Percentiles rank a stretch among this genome's conserved stretches.
Conservation (phyloP, 495 filamentous ascomycete genomes). For the Tuber umbilicatum region DNA sequence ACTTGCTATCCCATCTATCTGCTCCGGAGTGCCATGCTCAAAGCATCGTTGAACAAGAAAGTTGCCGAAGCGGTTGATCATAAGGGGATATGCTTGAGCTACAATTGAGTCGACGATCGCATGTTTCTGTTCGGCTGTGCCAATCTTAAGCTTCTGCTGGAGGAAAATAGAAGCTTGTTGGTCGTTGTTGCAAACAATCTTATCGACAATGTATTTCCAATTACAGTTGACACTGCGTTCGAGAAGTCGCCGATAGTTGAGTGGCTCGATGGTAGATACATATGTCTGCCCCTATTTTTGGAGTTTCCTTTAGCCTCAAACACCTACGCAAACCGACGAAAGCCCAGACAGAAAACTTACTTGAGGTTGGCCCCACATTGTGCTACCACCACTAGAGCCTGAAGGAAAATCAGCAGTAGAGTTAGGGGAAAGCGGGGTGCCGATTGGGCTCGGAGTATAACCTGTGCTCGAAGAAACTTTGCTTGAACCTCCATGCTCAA, state of each 20-base stretch:
- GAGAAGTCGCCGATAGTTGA: slow-evolving; percentile 91
- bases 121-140: slow-evolving; percentile 89
- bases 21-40: slow-evolving; percentile 92
- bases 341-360: slow-evolving; percentile 48
- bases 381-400: slow-evolving; percentile 32
- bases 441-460: slow-evolving; percentile 66
- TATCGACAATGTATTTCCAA: slow-evolving; percentile 99
- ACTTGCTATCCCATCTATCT: slow-evolving; percentile 90
- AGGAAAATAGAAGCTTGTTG: slow-evolving; percentile 98
- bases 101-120: slow-evolving; percentile 96
- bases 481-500: slow-evolving; percentile 44
- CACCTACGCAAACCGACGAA: not conserved
- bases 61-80: slow-evolving; percentile 98
- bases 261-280: slow-evolving; percentile 78
- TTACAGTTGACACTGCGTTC: slow-evolving; percentile 96
- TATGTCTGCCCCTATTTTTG: slow-evolving; percentile 61
- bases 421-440: slow-evolving; percentile 74
- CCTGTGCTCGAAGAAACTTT: slow-evolving; percentile 41
- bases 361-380: slow-evolving; percentile 47
- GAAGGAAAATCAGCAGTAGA: slow-evolving; percentile 72
- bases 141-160: slow-evolving; percentile 97
- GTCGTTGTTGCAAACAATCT: slow-evolving; percentile 98
- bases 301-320: not conserved
- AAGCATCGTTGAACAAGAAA: slow-evolving; percentile 98
- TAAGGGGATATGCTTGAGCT: slow-evolving; percentile 86